Evolutionary conservation across 2,329 filamentous ascomycete genomes (phyloP), one percentile per base, ranked within the genome.

Genomic region (Lecanicillium sp.): DNA sequence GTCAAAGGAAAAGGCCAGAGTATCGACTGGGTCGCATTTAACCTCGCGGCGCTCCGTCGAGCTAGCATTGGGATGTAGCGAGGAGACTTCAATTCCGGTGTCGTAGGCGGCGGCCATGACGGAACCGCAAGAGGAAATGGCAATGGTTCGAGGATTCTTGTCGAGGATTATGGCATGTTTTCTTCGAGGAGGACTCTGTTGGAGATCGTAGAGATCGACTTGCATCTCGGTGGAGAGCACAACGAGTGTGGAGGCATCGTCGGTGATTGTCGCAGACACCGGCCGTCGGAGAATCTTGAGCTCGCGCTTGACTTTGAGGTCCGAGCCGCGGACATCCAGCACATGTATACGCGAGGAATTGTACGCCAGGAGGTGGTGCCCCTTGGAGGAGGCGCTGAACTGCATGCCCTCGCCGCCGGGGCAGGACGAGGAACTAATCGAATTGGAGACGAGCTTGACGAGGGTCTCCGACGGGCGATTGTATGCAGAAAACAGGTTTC

Each of bases 281-380:
- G 90, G 89, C 26, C 87, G 78, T 44, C 88, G 78, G 53, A 84
- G 69, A 38, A 91, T 85, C 67, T 90, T 90, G 58, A 94, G 74
- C 63, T 95, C 88, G 54, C 89, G 78, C 60, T 78, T 79, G 26
- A 91, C 84, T 12, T 72, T 69, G 15, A 89, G 67, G 5, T 77
- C 71, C 30, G 78, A 66, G 1, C 72, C 72, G 19, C 77, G 75
- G 3, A 87, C 72, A 60, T 91, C 83, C 44, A 95, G 70, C 27
- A 94, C 78, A 57, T 90, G 86, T 54, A 95, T 87, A 49, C 89
- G 77, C 11, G 88, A 90, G 30, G 89, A 94, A 64, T 88, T 94
- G 63, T 90, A 87, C 44, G 86, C 88, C 33, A 94, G 75, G 24
- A 94, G 68, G 56, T 84, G 79, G 55, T 84, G 81, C 2, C 87